These are phyloP conservation scores for Colletotrichum eremochloae DNA, from an alignment of 2,329 filamentous ascomycete genomes.

Conservation along the genomic window DNA sequence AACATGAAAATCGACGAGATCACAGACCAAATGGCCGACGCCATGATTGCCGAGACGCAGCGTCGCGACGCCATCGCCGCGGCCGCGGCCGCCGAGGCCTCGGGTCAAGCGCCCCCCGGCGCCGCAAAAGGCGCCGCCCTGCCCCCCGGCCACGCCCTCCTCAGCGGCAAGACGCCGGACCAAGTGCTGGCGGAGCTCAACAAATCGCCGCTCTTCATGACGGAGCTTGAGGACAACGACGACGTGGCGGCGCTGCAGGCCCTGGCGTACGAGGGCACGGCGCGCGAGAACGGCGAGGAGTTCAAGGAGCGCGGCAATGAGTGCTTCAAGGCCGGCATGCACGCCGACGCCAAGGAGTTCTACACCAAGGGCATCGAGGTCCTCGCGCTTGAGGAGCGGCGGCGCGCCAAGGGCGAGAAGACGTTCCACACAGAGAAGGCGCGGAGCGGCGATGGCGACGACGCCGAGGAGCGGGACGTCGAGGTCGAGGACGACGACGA, in stretches of 20 bases:
- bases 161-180: slow-evolving; percentile 62
- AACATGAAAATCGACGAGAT: slow-evolving; percentile 60
- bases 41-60: slow-evolving; percentile 45
- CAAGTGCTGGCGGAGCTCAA: slow-evolving; percentile 70
- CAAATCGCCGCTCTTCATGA: slow-evolving; percentile 92
- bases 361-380: slow-evolving; percentile 89
- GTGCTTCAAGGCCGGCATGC: slow-evolving; percentile 79
- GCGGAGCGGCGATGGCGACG: slow-evolving; percentile 43
- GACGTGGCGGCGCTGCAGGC: slow-evolving; percentile 90
- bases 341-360: slow-evolving; percentile 89
- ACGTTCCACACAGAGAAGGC: slow-evolving; percentile 40
- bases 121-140: slow-evolving; percentile 57
- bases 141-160: slow-evolving; percentile 57
- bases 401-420: slow-evolving; percentile 58
- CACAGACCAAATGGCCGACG: slow-evolving; percentile 56
- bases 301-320: slow-evolving; percentile 97
- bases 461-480: slow-evolving; percentile 53
- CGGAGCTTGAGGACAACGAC: slow-evolving; percentile 86
- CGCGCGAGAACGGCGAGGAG: slow-evolving; percentile 82
- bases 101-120: slow-evolving; percentile 38
- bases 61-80: slow-evolving; percentile 14
- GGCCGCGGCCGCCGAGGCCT: slow-evolving; percentile 16
- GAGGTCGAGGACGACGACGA: slow-evolving; percentile 68
- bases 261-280: slow-evolving; percentile 91
- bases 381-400: slow-evolving; percentile 73